Conservation (phyloP, 2,329 filamentous ascomycete genomes). For the Trichoderma oligosporum region DNA sequence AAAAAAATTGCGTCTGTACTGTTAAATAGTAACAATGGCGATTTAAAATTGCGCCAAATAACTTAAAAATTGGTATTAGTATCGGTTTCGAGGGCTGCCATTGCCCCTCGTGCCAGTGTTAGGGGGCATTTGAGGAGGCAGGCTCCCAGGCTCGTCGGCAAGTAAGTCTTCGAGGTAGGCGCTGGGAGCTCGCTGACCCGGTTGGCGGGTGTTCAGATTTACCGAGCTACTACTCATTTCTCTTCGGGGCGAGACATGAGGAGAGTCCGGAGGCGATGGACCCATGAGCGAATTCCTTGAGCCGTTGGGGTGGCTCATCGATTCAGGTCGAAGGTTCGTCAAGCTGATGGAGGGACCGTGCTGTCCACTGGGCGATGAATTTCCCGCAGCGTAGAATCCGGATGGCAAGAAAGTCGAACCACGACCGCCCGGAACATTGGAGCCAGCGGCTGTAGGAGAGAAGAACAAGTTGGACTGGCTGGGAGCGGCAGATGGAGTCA, state of each 20-base stretch:
- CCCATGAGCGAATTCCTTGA: constrained; percentile 42
- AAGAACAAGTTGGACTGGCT: constrained; percentile 81
- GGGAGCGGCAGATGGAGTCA: constrained; percentile 50
- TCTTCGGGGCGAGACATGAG: constrained; percentile 47
- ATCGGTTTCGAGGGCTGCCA: constrained; percentile 27
- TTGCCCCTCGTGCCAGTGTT: constrained; percentile 11
- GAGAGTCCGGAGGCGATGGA: constrained; percentile 63
- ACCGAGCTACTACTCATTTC: constrained; percentile 63
- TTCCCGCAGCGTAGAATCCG: constrained; percentile 80
- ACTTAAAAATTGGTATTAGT: constrained; percentile 22
- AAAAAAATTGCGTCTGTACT: not conserved
- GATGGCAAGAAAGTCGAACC: constrained; percentile 81
- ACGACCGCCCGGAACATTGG: constrained; percentile 59
- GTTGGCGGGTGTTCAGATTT: constrained; percentile 53
- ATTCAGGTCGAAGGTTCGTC: constrained; percentile 58
- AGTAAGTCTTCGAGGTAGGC: constrained; percentile 88
- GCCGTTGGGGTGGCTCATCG: constrained; percentile 45
- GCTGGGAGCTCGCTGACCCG: constrained; percentile 73
- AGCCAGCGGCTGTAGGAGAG: constrained; percentile 76
- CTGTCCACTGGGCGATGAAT: constrained; percentile 45
- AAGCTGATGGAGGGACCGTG: constrained; percentile 56
- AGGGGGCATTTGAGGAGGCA: constrained; percentile 43
- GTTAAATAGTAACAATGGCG: not conserved
- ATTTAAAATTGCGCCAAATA: not conserved
- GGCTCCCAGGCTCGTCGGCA: constrained; percentile 61